These are phyloP conservation scores for Austroboletus sp. DNA, from an alignment of 1,284 basidiomycete genomes.

Conservation along the genomic window DNA sequence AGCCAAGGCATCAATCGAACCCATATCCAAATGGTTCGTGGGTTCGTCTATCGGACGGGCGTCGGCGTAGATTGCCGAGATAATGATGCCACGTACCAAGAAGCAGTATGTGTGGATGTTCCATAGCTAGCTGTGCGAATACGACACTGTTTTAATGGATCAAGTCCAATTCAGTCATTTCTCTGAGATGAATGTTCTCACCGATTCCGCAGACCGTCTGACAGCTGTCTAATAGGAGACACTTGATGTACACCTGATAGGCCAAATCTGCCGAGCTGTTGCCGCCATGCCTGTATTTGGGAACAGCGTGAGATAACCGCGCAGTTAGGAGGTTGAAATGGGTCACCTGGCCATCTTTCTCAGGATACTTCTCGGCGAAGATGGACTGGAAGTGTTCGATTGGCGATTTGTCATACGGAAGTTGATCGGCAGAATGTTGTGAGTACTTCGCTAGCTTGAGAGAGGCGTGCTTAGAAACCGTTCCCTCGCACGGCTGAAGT, in stretches of 20 bases:
- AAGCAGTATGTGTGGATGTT: conserved; percentile 85
- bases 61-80: conserved; percentile 9
- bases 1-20: conserved; percentile 92
- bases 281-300: conserved; percentile 74
- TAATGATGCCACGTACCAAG: conserved; percentile 47
- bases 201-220: conserved; percentile 95
- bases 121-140: conserved; percentile 89
- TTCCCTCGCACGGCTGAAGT: conserved; percentile 79
- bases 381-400: conserved; percentile 90
- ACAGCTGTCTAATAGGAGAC: conserved; percentile 83
- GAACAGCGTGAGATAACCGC: conserved; percentile 8
- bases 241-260: conserved; percentile 92
- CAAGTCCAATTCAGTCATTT: conserved; percentile 4
- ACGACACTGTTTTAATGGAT: conserved; percentile 57
- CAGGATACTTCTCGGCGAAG: conserved; percentile 83
- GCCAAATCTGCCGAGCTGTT: conserved; percentile 93
- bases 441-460: conserved; percentile 97
- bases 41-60: conserved; percentile 57
- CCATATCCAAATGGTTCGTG: conserved; percentile 93
- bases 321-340: conserved; percentile 10
- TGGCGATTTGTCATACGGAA: conserved; percentile 88
- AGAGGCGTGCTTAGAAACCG: conserved; percentile 79
- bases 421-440: conserved; percentile 97
- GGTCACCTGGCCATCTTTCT: conserved; percentile 74
- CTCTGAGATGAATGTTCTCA: conserved; percentile 32